Base-by-base conservation (phyloP, 1,284 basidiomycete species). In the Boletus subluridellus region DNA sequence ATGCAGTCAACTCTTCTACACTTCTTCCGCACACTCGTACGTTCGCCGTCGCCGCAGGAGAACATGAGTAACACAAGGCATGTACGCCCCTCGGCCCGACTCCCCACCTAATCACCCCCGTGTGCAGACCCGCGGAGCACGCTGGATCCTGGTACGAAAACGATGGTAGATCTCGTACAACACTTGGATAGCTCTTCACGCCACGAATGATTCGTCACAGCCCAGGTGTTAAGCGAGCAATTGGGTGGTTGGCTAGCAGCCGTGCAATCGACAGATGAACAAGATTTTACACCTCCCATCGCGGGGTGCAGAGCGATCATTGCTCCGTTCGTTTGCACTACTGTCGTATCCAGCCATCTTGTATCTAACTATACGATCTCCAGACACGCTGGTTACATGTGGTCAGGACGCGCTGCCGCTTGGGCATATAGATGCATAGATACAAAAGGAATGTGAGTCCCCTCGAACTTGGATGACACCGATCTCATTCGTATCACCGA, bases 401-500 rank as follows among this genome's bases (percentile, higher is more conserved):
- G 98, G 74, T 98, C 95, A 57, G 97, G 97, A 28, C 87, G 87
- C 7, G 82, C 95, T 3, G 96, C 97, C 1, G 97, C 95, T 2
- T 98, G 93, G 90, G 96, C 96, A 0, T 99, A 99, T 74, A 89
- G 86, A 69, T 85, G 86, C 66, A 91, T 99, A 57, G 90, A 97
- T 67, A 85, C 84, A 0, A 80, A 80, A 12, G 81, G 80, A 65
- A 91, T 98, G 95, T 95, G 66, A 66, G 87, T 73, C 42, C 32
- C 35, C 21, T 39, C 37, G 10, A 24, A 57, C 24, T 50, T 46
- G 55, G 38, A 14, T 47, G 26, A 49, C 49, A 30, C 51, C 9
- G 39, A 48, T 35, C 58, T 65, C 64, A 60, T 50, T n/a, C 38
- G 38, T 41, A 59, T 61, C 42, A 24, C 35, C 41, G 10, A 68